A percentile compares a stretch with the other conserved stretches of the same genome.
Conservation (phyloP, 2,329 filamentous ascomycete species). For the Alternaria sp. region DNA sequence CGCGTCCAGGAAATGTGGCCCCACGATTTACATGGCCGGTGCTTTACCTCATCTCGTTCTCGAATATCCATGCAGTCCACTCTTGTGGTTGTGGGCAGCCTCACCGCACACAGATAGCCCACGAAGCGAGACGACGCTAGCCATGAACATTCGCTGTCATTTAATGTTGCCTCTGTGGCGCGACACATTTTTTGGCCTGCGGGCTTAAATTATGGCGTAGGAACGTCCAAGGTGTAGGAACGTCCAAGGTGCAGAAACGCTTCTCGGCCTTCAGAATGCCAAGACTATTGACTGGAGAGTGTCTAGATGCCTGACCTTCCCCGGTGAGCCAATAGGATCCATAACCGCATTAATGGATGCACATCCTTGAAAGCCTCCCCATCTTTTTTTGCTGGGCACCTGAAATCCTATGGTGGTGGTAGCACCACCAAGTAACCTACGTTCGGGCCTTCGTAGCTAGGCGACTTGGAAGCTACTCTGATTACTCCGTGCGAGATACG, state of each 20-base stretch:
- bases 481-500: background rate
- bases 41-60: background rate
- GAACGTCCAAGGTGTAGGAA: background rate
- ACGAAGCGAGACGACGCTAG: background rate
- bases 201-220: background rate
- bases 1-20: background rate
- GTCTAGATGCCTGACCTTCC: background rate
- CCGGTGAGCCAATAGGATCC: background rate
- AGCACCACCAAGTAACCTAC: background rate
- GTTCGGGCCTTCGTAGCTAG: background rate
- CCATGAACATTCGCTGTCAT: background rate
- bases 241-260: background rate
- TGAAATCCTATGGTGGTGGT: background rate
- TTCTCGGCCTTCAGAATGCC: background rate
- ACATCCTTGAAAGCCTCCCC: background rate
- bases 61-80: background rate
- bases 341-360: background rate
- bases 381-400: background rate
- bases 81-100: background rate
- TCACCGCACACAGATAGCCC: background rate
- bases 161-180: background rate
- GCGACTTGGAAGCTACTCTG: background rate
- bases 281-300: background rate
- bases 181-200: background rate
- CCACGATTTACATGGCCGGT: background rate